Base-by-base conservation (phyloP, 2,329 filamentous ascomycete genomes). In the Clonostachys rosea region DNA sequence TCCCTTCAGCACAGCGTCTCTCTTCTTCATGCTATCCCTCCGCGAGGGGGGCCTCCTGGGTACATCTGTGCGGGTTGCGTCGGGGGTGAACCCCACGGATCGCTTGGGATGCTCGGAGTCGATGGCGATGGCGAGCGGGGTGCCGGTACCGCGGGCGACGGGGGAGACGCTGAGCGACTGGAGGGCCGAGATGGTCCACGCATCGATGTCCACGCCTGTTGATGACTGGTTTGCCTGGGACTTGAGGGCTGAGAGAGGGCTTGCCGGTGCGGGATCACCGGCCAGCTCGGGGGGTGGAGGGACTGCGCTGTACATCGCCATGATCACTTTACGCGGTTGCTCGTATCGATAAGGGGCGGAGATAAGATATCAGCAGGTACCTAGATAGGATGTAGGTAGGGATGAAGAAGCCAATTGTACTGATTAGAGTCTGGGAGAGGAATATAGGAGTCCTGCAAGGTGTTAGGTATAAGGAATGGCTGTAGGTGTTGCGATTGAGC, bases 1-100 rank as follows among this genome's bases (percentile, higher is more conserved):
- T 48, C 92, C 92, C 70, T 91, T 95, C 34, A 94, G 74, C 45
- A 95, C 62, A 3, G 84, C 81, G 54, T 96, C 90, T 16, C 91
- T 83, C 45, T 79, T 70, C 47, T 69, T 68, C 64, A 75, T 65
- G 55, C 76, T 80, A 52, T 83, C 87, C 62, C 75, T 65, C 34
- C 69, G 65, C 16, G 75, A 75, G 1, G 61, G 71, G 46, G 68
- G 77, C 47, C 69, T 73, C 51, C 63, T 71, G 51, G 64, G 71
- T 48, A 66, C 64, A 11, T 59, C 59, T 42, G 65, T 59, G 35
- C 16, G 30, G 11, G 56, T 53, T 16, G 54, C 54, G 17, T 50
- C 7, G 8, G 24, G 24, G 24, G 24, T 30, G 24, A 30, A 30
- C 9, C 24, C 24, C 24, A 30, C 24, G 34, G 17, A 11, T 11